These are phyloP conservation scores for Pyrenochaeta sp. DNA, from an alignment of 2,329 filamentous ascomycete species.

Conservation along the genomic window DNA sequence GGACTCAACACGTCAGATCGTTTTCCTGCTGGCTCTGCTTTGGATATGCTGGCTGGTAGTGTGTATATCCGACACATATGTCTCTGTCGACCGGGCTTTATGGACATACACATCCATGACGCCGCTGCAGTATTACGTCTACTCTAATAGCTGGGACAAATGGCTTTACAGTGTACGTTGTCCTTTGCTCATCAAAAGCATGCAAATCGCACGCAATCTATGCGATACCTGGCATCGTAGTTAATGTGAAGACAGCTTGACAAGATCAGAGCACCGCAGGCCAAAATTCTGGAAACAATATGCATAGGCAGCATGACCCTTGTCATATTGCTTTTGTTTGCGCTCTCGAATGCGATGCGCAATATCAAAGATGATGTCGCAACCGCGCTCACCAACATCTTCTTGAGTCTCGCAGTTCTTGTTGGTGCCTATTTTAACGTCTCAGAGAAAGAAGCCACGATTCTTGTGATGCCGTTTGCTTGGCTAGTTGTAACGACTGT, in stretches of 20 bases:
- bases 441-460: not conserved
- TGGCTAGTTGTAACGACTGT: not conserved
- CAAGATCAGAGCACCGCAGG: not conserved
- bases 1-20: not conserved
- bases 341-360: not conserved
- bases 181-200: not conserved
- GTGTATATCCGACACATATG: not conserved
- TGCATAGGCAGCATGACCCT: not conserved
- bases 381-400: not conserved
- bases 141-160: not conserved
- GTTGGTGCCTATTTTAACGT: not conserved
- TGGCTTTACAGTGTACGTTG: not conserved
- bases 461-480: not conserved
- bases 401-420: not conserved
- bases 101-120: not conserved
- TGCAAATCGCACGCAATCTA: not conserved
- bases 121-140: not conserved
- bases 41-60: conserved; percentile 1
- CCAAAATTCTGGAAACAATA: not conserved
- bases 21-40: not conserved
- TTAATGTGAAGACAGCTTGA: not conserved
- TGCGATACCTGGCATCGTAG: not conserved
- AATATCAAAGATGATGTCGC: not conserved
- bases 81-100: not conserved
- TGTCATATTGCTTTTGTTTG: not conserved